Conservation (phyloP, 1,284 basidiomycete species). For the Apiotrichum domesticum region DNA sequence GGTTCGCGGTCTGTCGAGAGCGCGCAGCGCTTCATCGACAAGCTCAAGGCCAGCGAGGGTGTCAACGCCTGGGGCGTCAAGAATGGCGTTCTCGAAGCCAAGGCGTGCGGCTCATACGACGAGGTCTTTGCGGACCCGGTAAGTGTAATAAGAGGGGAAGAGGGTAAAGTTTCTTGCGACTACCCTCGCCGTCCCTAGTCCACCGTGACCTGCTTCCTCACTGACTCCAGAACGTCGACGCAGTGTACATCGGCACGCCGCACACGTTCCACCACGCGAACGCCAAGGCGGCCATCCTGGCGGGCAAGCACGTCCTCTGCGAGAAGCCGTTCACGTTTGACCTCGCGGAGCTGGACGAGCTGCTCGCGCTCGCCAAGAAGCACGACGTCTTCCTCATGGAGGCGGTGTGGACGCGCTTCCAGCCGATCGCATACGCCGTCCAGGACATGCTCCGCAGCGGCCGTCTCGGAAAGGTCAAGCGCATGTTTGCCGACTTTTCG, state of each 20-base stretch:
- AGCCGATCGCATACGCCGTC: slow-evolving; percentile 43
- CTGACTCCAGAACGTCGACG: slow-evolving; percentile 61
- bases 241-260: slow-evolving; percentile 78
- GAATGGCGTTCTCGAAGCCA: slow-evolving; percentile 48
- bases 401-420: slow-evolving; percentile 48
- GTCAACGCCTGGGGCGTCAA: slow-evolving; percentile 30
- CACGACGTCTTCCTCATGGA: slow-evolving; percentile 82
- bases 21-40: slow-evolving; percentile 65
- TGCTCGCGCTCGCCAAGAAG: slow-evolving; percentile 67
- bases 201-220: too few species aligned
- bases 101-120: slow-evolving; percentile 69
- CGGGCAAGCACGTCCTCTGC: slow-evolving; percentile 78
- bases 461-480: slow-evolving; percentile 43
- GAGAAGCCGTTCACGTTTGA: slow-evolving; percentile 62
- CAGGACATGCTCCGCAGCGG: slow-evolving; percentile 42
- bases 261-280: slow-evolving; percentile 79
- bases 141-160: slow-evolving; percentile 20
- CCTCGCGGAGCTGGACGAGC: slow-evolving; percentile 51
- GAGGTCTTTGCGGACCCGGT: slow-evolving; percentile 68
- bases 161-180: too few species aligned
- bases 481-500: slow-evolving; percentile 64
- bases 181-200: too few species aligned
- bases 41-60: slow-evolving; percentile 27
- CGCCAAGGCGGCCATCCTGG: slow-evolving; percentile 66
- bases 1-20: slow-evolving; percentile 67